Evolutionary conservation across 106 monocot genomes (phyloP).

Genomic region (Cymbidium sinense): DNA sequence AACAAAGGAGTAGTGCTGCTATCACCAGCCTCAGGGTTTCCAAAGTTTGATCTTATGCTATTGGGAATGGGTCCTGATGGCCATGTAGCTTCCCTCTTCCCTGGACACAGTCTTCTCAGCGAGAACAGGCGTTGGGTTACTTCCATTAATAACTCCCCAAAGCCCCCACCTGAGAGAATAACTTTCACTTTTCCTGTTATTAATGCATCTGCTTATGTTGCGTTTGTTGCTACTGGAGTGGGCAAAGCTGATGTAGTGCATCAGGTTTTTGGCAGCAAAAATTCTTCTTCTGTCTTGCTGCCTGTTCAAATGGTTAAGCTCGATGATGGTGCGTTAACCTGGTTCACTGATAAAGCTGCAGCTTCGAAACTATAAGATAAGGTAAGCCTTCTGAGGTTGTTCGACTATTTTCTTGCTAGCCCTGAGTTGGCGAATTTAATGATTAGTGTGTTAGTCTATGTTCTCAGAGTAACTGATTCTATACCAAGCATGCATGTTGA

Average conservation of each 20-base stretch:
- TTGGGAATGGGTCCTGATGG: slow-evolving; percentile 72
- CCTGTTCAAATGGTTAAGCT: slow-evolving; percentile 58
- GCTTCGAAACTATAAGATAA: slow-evolving; percentile 31
- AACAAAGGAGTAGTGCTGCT: slow-evolving; percentile 19
- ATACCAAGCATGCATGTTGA: too few species aligned
- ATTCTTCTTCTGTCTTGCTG: slow-evolving; percentile 22
- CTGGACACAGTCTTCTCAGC: slow-evolving; percentile 37
- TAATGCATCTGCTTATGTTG: slow-evolving; percentile 47
- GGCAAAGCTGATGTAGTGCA: slow-evolving; percentile 42
- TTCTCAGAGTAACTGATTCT: too few species aligned
- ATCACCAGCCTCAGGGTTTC: slow-evolving; percentile 27
- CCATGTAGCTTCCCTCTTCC: slow-evolving; percentile 67
- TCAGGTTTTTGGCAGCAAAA: slow-evolving; percentile 22
- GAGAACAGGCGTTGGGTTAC: slow-evolving; percentile 48
- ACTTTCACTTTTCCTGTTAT: slow-evolving; percentile 71
- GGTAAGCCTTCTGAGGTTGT: background rate
- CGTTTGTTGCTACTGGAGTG: slow-evolving; percentile 46
- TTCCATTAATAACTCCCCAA: slow-evolving; percentile 55
- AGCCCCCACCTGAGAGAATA: slow-evolving; percentile 61
- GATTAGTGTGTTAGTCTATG: too few species aligned
- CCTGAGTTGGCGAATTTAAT: too few species aligned
- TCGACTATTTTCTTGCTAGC: too few species aligned
- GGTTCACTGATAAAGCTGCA: slow-evolving; percentile 63
- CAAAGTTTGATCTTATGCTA: slow-evolving; percentile 57
- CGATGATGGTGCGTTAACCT: slow-evolving; percentile 46